phyloP scores from a whole-genome alignment of 768 basidiomycete species.

The Lactarius pseudohatsudake region DNA sequence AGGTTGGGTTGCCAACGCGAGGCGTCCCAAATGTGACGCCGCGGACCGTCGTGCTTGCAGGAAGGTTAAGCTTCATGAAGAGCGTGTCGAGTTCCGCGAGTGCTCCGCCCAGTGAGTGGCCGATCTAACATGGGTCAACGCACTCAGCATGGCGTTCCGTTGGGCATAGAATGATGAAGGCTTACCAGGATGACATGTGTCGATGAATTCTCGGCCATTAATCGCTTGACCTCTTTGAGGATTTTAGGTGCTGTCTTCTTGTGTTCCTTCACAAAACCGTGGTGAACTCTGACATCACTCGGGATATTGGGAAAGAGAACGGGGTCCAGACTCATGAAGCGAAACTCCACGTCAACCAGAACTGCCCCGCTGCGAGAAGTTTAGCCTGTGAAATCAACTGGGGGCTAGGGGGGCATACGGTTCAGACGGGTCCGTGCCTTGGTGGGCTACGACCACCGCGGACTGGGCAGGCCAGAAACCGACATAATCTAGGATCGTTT shows the following conservation, averaged over 20 bases:
- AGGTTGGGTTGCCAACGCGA: conserved; percentile 22
- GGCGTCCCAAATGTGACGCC: conserved; percentile 29
- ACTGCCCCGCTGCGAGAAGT: conserved; percentile 10
- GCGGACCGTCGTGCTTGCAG: conserved; percentile 16
- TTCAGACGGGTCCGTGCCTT: conserved; percentile 21
- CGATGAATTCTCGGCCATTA: conserved; percentile 16
- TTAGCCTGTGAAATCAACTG: neutral
- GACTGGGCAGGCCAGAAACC: conserved; percentile 26
- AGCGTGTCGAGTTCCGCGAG: conserved; percentile 27
- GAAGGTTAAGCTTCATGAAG: conserved; percentile 29
- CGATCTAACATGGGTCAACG: neutral
- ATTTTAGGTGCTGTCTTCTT: conserved; percentile 24
- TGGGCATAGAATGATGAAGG: neutral
- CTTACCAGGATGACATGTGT: conserved; percentile 25
- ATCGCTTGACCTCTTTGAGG: conserved; percentile 24
- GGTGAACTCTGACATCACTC: conserved; percentile 8
- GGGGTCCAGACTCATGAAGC: neutral
- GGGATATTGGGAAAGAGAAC: conserved; percentile 22
- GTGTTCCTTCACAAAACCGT: conserved; percentile 24
- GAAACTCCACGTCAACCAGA: conserved; percentile 11
- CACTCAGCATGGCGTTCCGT: neutral
- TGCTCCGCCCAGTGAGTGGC: conserved; percentile 28
- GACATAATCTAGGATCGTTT: conserved; percentile 22
- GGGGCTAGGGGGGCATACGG: conserved; percentile 7
- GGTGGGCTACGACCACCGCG: conserved; percentile 26